These are phyloP conservation scores for Ceratobasidium sp. DNA, from an alignment of 1,284 basidiomycete species.

Conservation along the genomic window DNA sequence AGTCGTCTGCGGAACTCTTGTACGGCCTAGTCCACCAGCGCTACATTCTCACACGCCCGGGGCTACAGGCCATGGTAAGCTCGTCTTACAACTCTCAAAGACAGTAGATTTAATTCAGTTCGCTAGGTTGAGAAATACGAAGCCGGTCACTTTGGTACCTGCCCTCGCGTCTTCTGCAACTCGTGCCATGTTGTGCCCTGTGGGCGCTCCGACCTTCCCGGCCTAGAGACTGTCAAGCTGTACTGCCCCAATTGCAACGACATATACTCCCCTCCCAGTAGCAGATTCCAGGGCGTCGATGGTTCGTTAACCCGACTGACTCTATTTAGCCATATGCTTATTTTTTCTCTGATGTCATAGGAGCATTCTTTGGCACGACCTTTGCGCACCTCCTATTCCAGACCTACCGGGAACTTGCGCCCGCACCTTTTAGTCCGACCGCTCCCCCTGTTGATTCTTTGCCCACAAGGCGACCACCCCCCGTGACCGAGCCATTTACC, in stretches of 20 bases:
- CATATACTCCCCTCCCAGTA: conserved; percentile 95
- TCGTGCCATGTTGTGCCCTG: conserved; percentile 93
- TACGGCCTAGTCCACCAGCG: conserved; percentile 98
- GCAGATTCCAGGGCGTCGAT: conserved; percentile 95
- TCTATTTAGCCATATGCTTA: conserved; percentile 7
- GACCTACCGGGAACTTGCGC: conserved; percentile 91
- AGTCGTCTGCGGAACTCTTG: conserved; percentile 96
- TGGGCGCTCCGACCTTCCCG: conserved; percentile 95
- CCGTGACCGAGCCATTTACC: conserved; percentile 63
- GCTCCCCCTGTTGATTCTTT: conserved; percentile 44
- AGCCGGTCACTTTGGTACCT: conserved; percentile 90
- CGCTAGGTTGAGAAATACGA: conserved; percentile 95
- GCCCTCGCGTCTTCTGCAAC: conserved; percentile 95
- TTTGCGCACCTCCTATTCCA: conserved; percentile 99
- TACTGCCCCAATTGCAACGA: conserved; percentile 99
- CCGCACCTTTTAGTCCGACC: conserved; percentile 84
- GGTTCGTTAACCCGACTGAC: conserved; percentile 66
- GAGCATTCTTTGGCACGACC: conserved; percentile 99
- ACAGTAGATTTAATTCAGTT: conserved; percentile 19
- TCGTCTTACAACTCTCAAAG: neutral
- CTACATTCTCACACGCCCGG: conserved; percentile 94
- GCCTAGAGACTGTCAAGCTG: conserved; percentile 98
- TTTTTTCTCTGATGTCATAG: conserved; percentile 60
- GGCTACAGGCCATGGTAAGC: conserved; percentile 94
- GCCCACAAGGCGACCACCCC: conserved; percentile 19